Evolutionary conservation across 129 eudicot genomes (phyloP).

Genomic region (Apium graveolens): DNA sequence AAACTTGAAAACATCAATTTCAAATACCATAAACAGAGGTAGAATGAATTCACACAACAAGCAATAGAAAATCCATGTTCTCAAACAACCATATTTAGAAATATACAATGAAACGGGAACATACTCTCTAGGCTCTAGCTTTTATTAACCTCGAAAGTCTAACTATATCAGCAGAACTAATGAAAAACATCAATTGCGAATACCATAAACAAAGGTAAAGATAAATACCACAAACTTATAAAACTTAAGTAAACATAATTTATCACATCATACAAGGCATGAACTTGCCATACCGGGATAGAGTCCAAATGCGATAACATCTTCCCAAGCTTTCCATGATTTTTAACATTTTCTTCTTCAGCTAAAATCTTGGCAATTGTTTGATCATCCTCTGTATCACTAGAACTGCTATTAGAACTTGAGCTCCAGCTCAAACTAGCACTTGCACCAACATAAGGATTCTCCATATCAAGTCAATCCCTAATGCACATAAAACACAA

Average conservation of each 20-base stretch:
- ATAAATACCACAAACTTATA: background rate
- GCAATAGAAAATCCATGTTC: background rate
- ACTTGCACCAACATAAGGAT: constrained; percentile 15
- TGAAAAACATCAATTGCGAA: background rate
- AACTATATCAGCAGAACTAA: background rate
- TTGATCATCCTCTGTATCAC: constrained; percentile 50
- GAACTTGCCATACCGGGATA: constrained; percentile 32
- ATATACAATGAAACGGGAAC: background rate
- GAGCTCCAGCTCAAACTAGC: constrained; percentile 38
- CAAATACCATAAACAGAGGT: background rate
- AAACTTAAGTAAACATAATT: background rate
- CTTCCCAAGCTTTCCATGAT: constrained; percentile 39
- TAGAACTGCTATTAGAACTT: constrained; percentile 36
- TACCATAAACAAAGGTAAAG: background rate
- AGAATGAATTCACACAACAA: background rate
- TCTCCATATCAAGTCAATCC: background rate
- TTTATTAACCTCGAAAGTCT: background rate
- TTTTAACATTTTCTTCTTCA: constrained; percentile 25
- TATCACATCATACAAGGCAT: background rate
- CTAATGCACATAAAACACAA: background rate
- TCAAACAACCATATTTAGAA: background rate
- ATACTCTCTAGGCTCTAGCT: no score
- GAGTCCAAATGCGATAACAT: constrained; percentile 50
- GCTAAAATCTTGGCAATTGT: constrained; percentile 39
- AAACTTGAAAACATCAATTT: background rate